Conservation (phyloP, 1,284 basidiomycete species). For the Serendipita sp. region DNA sequence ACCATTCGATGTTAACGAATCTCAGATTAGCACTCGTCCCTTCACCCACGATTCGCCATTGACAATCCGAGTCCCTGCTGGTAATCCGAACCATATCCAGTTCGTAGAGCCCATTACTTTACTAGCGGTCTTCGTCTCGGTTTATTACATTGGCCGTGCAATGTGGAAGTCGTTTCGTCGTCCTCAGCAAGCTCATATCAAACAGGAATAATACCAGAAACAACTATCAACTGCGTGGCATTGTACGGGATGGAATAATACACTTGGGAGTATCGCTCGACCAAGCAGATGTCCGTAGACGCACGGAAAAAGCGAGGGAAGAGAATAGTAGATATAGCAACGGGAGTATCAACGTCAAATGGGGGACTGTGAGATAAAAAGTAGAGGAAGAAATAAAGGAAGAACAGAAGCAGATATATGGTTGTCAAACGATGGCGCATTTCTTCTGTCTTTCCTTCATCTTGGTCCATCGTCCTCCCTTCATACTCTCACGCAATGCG, state of each 20-base stretch:
- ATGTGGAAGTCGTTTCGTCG: constrained; percentile 8
- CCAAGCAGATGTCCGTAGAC: too few relatives aligned
- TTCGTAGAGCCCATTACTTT: constrained; percentile 11
- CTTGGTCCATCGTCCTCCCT: constrained; percentile 50
- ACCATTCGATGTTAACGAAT: neutral
- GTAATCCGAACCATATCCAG: constrained; percentile 3
- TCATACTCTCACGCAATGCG: constrained; percentile 79
- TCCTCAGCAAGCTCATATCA: neutral
- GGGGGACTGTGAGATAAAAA: neutral
- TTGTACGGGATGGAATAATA: too few relatives aligned
- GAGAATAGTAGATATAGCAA: neutral
- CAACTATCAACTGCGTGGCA: too few relatives aligned
- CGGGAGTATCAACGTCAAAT: neutral
- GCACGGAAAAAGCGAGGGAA: too few relatives aligned
- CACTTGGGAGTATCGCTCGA: too few relatives aligned
- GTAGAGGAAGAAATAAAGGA: neutral
- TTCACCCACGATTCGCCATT: neutral
- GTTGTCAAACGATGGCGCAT: constrained; percentile 56
- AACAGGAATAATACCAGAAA: neutral
- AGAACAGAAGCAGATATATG: neutral
- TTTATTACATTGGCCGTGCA: constrained; percentile 9
- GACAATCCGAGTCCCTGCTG: constrained; percentile 11
- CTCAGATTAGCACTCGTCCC: neutral
- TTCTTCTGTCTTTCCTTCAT: constrained; percentile 48
- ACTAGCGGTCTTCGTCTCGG: constrained; percentile 10